These are phyloP conservation scores for Amoeboaphelidium occidentale DNA, from an alignment of 371 early-diverging fungal genomes.

Conservation along the genomic window DNA sequence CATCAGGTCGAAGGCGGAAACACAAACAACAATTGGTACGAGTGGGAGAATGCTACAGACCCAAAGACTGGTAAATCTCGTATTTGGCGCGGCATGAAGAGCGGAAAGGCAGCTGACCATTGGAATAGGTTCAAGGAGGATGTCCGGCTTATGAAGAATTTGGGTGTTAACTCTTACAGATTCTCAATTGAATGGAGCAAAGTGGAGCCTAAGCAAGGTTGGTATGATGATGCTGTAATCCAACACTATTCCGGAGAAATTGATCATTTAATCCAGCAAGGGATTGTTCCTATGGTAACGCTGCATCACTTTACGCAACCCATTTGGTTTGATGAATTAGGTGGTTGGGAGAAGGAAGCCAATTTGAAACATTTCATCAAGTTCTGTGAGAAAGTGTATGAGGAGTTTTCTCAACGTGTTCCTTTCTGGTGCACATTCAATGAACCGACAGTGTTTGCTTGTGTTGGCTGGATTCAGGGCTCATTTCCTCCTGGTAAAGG, in stretches of 20 bases:
- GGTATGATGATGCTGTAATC: slow-evolving; percentile 4
- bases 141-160: background rate
- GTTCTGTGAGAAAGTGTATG: slow-evolving; percentile 9
- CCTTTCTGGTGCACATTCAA: slow-evolving; percentile 16
- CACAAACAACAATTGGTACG: background rate
- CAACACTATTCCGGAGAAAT: slow-evolving; percentile 10
- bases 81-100: background rate
- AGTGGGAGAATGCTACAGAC: background rate
- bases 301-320: slow-evolving; percentile 5
- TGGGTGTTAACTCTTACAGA: slow-evolving; percentile 9
- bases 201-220: slow-evolving; percentile 8
- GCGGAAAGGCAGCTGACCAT: background rate
- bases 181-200: slow-evolving; percentile 14
- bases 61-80: too few relatives aligned
- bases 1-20: slow-evolving; percentile 10
- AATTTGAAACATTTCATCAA: slow-evolving; percentile 7
- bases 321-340: slow-evolving; percentile 6
- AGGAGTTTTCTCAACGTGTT: slow-evolving; percentile 8
- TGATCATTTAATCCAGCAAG: slow-evolving; percentile 8
- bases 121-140: background rate
- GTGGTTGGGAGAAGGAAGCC: slow-evolving; percentile 5
- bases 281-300: slow-evolving; percentile 11
- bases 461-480: slow-evolving; percentile 5
- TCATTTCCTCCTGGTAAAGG: slow-evolving; percentile 9
- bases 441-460: slow-evolving; percentile 9